A percentile compares a stretch with the other conserved stretches of the same genome.
Evolutionary conservation across 2,329 filamentous ascomycete genomes (phyloP).

Genomic region (Alternaria incomplexa): DNA sequence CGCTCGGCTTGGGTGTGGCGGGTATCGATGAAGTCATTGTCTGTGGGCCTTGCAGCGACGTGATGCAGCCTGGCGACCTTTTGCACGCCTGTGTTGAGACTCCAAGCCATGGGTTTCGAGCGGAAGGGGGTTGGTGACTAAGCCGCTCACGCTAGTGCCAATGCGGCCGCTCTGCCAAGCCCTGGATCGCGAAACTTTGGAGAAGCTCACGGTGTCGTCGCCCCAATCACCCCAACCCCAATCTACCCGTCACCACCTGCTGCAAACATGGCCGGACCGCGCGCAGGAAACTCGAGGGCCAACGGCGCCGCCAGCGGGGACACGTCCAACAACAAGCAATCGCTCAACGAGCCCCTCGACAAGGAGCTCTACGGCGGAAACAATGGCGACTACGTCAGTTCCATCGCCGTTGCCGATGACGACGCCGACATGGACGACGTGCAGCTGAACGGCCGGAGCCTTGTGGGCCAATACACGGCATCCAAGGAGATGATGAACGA

Average conservation of each 20-base stretch:
- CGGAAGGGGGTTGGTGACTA: not conserved
- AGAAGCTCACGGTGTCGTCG: constrained; percentile 14
- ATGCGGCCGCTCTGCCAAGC: constrained; percentile 14
- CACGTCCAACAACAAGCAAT: constrained; percentile 86
- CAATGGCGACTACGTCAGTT: constrained; percentile 83
- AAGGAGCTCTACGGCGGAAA: constrained; percentile 80
- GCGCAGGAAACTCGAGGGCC: constrained; percentile 70
- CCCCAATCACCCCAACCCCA: constrained; percentile 17
- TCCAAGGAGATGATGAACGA: constrained; percentile 92
- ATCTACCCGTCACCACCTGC: constrained; percentile 26
- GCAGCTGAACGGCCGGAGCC: constrained; percentile 69
- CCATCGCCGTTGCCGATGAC: constrained; percentile 78
- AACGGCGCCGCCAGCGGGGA: constrained; percentile 81
- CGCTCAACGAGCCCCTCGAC: constrained; percentile 87
- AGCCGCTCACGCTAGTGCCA: constrained; percentile 9
- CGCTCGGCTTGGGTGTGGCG: not conserved
- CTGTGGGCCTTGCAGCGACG: not conserved
- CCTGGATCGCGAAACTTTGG: constrained; percentile 18
- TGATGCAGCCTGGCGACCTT: not conserved
- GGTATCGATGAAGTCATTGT: not conserved
- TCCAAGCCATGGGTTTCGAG: constrained; percentile 1
- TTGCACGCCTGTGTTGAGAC: not conserved
- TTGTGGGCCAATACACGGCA: constrained; percentile 96
- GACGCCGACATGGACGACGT: constrained; percentile 79
- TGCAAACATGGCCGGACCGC: constrained; percentile 44